phyloP scores from a whole-genome alignment of 1,284 basidiomycete species.

The Cutaneotrichosporon sp. region DNA sequence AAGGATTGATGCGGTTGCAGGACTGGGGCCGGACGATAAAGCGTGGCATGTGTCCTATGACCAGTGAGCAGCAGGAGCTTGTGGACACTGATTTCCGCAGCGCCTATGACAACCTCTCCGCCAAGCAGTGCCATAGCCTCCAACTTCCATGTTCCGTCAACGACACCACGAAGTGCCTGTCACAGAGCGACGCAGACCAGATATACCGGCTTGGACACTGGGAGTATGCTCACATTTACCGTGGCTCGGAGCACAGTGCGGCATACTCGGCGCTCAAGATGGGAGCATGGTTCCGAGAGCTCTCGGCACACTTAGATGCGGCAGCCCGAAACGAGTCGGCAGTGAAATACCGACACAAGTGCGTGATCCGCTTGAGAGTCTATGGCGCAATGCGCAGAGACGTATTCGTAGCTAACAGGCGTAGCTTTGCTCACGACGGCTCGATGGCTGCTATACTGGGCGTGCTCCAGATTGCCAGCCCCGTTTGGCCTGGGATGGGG shows the following conservation, averaged over 20 bases:
- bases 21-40: constrained; percentile 25
- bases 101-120: constrained; percentile 39
- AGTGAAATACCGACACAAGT: constrained; percentile 39
- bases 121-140: constrained; percentile 38
- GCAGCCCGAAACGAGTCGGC: constrained; percentile 9
- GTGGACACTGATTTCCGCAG: constrained; percentile 9
- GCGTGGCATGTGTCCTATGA: constrained; percentile 35
- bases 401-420: background rate
- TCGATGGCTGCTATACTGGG: constrained; percentile 36
- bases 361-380: no score
- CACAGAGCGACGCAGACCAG: constrained; percentile 30
- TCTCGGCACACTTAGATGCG: constrained; percentile 26
- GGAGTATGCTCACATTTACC: constrained; percentile 37
- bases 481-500: constrained; percentile 42
- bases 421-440: constrained; percentile 42
- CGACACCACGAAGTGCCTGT: constrained; percentile 24
- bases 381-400: no score
- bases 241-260: constrained; percentile 24
- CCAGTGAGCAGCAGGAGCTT: constrained; percentile 26
- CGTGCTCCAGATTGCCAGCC: constrained; percentile 33
- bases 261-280: constrained; percentile 30
- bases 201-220: constrained; percentile 40
- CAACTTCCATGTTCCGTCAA: constrained; percentile 34
- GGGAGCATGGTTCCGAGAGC: constrained; percentile 34
- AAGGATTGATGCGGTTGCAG: constrained; percentile 31